These are phyloP conservation scores for Cercospora janseana DNA, from an alignment of 2,329 filamentous ascomycete species.

Conservation along the genomic window DNA sequence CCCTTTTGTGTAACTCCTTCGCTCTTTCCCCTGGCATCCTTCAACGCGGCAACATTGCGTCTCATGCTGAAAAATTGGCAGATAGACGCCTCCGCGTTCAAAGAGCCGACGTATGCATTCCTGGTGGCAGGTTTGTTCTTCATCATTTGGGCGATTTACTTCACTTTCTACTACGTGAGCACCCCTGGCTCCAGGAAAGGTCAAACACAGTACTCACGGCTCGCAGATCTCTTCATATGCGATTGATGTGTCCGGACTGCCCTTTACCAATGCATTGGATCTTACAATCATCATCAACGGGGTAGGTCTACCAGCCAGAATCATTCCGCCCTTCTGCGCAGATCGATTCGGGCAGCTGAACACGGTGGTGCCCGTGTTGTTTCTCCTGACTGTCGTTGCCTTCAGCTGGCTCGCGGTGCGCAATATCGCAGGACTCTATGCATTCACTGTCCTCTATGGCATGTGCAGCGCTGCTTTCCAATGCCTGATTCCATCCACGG, in stretches of 20 bases:
- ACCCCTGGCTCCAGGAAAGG: neutral
- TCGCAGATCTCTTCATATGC: conserved; percentile 39
- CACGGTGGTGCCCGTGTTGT: conserved; percentile 51
- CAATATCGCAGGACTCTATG: conserved; percentile 41
- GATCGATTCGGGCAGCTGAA: conserved; percentile 59
- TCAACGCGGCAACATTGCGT: no score
- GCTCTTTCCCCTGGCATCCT: no score
- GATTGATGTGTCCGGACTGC: conserved; percentile 39
- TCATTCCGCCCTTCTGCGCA: conserved; percentile 54
- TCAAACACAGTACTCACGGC: neutral
- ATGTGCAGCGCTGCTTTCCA: conserved; percentile 47
- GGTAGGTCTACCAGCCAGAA: conserved; percentile 55
- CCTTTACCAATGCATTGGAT: conserved; percentile 51
- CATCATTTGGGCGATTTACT: conserved; percentile 40
- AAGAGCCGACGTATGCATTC: conserved; percentile 42
- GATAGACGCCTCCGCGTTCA: conserved; percentile 44
- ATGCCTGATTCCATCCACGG: conserved; percentile 45
- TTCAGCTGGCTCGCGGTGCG: conserved; percentile 58
- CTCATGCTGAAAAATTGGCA: no score
- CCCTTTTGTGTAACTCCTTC: no score
- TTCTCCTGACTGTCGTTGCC: conserved; percentile 49
- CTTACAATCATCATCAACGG: conserved; percentile 60
- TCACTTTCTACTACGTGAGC: conserved; percentile 48
- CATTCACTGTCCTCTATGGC: conserved; percentile 47
- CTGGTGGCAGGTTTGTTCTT: conserved; percentile 38